phyloP scores from a whole-genome alignment of 163 green algal genomes.

The Volvox carteri region DNA sequence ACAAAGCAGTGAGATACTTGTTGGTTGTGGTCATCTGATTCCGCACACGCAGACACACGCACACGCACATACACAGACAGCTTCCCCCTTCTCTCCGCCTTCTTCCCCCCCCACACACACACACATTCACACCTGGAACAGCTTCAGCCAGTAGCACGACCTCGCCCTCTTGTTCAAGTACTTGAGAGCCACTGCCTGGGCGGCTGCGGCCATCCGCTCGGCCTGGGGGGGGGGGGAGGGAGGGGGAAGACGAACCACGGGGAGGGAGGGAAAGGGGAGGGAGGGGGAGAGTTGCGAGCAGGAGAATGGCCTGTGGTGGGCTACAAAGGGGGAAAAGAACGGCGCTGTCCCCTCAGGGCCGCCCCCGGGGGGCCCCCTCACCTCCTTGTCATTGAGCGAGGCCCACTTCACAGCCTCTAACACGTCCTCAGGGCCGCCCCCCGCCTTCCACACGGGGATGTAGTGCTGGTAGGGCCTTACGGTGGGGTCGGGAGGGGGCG shows the following conservation, averaged over 20 bases:
- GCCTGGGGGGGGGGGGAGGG: not conserved
- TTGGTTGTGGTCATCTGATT: not conserved
- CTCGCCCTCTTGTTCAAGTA: slow-evolving; percentile 45
- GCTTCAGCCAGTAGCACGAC: slow-evolving; percentile 52
- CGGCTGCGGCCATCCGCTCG: slow-evolving; percentile 30
- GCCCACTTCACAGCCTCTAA: slow-evolving; percentile 41
- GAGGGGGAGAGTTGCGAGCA: not conserved
- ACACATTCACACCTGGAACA: slow-evolving; percentile 39
- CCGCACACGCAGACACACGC: not conserved
- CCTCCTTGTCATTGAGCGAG: slow-evolving; percentile 23
- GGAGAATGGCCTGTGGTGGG: not conserved
- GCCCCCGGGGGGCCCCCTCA: not conserved
- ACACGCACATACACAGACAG: not conserved
- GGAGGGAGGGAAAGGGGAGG: not conserved
- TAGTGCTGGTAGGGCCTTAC: slow-evolving; percentile 62
- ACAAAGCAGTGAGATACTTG: too few species aligned
- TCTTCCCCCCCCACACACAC: not conserved
- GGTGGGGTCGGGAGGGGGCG: too few species aligned
- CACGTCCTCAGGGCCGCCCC: slow-evolving; percentile 18
- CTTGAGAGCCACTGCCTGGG: slow-evolving; percentile 27
- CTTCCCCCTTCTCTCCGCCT: not conserved
- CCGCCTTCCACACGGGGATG: slow-evolving; percentile 50
- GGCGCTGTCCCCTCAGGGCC: too few species aligned
- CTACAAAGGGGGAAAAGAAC: not conserved
- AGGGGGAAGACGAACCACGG: not conserved